phyloP scores from a whole-genome alignment of 345 rosid species.

The Gossypium longicalyx region DNA sequence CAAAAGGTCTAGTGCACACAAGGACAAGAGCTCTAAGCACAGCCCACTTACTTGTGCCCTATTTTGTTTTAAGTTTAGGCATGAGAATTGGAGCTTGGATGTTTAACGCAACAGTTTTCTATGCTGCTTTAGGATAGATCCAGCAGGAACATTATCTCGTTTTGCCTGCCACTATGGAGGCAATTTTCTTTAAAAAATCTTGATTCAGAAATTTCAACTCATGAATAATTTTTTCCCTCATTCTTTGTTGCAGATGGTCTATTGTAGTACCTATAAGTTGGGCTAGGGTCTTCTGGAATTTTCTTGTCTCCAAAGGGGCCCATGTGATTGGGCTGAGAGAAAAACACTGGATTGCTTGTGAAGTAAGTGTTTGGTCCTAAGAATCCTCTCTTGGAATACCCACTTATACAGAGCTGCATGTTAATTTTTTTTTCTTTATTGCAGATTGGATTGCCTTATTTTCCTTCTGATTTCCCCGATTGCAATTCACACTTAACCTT shows the following conservation, averaged over 20 bases:
- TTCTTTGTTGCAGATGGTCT: constrained; percentile 67
- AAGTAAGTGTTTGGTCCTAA: constrained; percentile 39
- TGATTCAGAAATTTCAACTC: constrained; percentile 7
- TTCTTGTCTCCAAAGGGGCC: constrained; percentile 63
- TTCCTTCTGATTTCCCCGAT: constrained; percentile 88
- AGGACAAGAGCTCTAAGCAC: neutral
- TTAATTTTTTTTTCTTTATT: constrained; percentile 9
- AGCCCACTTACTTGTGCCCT: neutral
- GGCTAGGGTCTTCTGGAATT: constrained; percentile 66
- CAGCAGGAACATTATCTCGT: neutral
- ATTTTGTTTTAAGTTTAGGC: neutral
- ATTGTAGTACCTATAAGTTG: constrained; percentile 78
- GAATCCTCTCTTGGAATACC: neutral
- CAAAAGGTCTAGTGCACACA: neutral
- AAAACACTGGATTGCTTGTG: constrained; percentile 78
- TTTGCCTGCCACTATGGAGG: neutral
- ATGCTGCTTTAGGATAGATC: constrained; percentile 12
- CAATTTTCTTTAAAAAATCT: neutral
- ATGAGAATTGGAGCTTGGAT: neutral
- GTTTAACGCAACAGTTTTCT: neutral
- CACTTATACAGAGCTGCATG: constrained; percentile 7
- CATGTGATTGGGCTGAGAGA: constrained; percentile 79
- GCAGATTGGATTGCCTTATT: constrained; percentile 69
- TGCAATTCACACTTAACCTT: constrained; percentile 57
- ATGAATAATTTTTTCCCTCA: neutral